Evolutionary conservation across 139 green algal species (phyloP).

Genomic region (Volvox reticuliferus): DNA sequence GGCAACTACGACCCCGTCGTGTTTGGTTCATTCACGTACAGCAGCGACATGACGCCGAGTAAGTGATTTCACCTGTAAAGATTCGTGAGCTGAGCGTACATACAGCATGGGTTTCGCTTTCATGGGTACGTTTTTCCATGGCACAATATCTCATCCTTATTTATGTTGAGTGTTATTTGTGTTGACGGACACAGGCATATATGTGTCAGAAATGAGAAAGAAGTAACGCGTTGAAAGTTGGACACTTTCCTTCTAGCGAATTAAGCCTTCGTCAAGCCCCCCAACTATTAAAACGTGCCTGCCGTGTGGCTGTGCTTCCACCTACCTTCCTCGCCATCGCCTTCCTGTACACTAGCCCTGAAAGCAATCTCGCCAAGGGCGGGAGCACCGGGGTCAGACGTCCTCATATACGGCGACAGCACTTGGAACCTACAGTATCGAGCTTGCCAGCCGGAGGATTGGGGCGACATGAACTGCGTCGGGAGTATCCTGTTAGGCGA

Average conservation of each 20-base stretch:
- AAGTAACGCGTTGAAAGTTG: too few species aligned
- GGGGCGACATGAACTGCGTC: conserved; percentile 20
- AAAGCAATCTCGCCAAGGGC: not conserved
- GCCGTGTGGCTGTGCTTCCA: not conserved
- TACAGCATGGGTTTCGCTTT: not conserved
- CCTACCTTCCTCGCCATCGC: not conserved
- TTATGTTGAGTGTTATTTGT: too few species aligned
- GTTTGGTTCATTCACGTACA: conserved; percentile 25
- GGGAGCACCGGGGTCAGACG: not conserved
- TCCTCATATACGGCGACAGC: not conserved
- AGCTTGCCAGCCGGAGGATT: not conserved
- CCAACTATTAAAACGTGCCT: too few species aligned
- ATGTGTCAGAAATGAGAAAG: too few species aligned
- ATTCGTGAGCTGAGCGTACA: not conserved
- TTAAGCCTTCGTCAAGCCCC: too few species aligned
- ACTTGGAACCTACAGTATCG: conserved; percentile 1
- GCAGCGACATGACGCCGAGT: conserved; percentile 35
- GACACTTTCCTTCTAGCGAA: too few species aligned
- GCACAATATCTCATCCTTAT: not conserved
- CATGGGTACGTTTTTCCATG: not conserved
- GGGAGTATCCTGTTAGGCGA: conserved; percentile 30
- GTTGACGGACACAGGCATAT: too few species aligned
- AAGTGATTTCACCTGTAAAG: not conserved
- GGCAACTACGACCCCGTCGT: not conserved
- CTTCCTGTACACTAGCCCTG: not conserved